Evolutionary conservation across 768 basidiomycete genomes (phyloP), one percentile per base, ranked within the genome.

Genomic region (Boletus pseudopeckii): DNA sequence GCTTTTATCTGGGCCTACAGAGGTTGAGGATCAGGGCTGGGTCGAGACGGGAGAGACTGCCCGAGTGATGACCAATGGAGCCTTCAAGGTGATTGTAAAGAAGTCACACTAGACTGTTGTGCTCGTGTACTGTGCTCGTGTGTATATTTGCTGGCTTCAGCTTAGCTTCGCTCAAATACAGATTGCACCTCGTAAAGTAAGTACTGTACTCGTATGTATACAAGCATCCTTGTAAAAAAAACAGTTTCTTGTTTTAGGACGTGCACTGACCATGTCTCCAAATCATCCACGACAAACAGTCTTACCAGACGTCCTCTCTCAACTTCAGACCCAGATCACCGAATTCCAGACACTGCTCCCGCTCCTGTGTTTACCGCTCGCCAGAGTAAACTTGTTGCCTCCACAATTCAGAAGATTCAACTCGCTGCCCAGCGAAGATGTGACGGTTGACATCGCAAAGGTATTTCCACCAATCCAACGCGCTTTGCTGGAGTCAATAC

Each of bases 11-110:
- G 49, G 38, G 32, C 45, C 41, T 14, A 13, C 45, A 34, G 80
- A 76, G 28, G 74, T 71, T 55, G 77, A 75, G 7, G 69, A 66
- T 15, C 60, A 60, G 22, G 66, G 67, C 39, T 84, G 82, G 83
- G 68, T 79, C 9, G 60, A 66, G 45, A 78, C 75, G 1, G 77
- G 74, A 3, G 72, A 71, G 14, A 61, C 66, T 43, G 80, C 76
- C 1, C 73, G 64, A 49, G 84, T 85, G 53, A 76, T 80, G 69
- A 78, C 83, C 24, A 89, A 88, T 63, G 88, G 88, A 0, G 77
- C 86, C 8, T 88, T 91, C 71, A 71, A 63, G 41, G 54, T 74
- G 41, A 34, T 66, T 45, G 62, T 57, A 38, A 55, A 50, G 39
- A 49, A 48, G 39, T 53, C 47, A 8, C 42, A 34, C 22, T 56